Percentiles rank a stretch among this genome's conserved stretches.
These are phyloP conservation scores for Neofusicoccum laricinum DNA, from an alignment of 2,329 filamentous ascomycete genomes.

Conservation along the genomic window DNA sequence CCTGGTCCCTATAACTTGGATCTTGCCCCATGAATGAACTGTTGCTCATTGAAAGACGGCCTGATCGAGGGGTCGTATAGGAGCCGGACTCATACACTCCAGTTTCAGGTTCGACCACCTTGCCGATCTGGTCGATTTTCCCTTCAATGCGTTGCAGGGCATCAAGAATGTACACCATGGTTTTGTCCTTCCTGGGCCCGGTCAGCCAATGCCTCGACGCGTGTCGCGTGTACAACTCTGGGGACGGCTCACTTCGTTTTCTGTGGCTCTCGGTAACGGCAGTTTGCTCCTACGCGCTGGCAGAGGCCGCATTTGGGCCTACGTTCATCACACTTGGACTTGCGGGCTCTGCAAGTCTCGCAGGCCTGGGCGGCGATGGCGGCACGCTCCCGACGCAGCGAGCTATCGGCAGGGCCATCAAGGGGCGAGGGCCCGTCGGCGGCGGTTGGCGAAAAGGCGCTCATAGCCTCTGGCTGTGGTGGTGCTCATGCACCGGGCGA, in stretches of 20 bases:
- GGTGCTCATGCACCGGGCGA: background rate
- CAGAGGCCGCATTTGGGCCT: conserved; percentile 20
- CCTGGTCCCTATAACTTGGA: background rate
- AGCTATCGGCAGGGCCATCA: background rate
- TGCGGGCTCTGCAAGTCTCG: conserved; percentile 17
- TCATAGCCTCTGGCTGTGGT: conserved; percentile 7
- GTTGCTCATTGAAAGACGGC: conserved; percentile 12
- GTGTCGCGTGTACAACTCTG: background rate
- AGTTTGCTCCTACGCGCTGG: conserved; percentile 18
- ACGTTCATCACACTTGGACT: conserved; percentile 20
- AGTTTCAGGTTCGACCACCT: background rate
- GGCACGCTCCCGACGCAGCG: conserved; percentile 16
- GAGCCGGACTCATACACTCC: background rate
- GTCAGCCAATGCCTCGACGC: background rate
- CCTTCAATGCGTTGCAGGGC: conserved; percentile 11
- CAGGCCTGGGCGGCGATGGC: conserved; percentile 20
- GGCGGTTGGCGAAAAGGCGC: background rate
- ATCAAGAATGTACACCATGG: conserved; percentile 18
- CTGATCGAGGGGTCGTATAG: conserved; percentile 3
- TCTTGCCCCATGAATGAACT: background rate
- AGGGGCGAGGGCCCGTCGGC: background rate
- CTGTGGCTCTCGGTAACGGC: conserved; percentile 18
- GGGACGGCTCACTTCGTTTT: conserved; percentile 17
- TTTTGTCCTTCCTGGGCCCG: conserved; percentile 18
- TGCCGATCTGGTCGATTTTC: conserved; percentile 18